These are phyloP conservation scores for Cucurbita ficifolia DNA, from an alignment of 306 rosid species.

Conservation along the genomic window DNA sequence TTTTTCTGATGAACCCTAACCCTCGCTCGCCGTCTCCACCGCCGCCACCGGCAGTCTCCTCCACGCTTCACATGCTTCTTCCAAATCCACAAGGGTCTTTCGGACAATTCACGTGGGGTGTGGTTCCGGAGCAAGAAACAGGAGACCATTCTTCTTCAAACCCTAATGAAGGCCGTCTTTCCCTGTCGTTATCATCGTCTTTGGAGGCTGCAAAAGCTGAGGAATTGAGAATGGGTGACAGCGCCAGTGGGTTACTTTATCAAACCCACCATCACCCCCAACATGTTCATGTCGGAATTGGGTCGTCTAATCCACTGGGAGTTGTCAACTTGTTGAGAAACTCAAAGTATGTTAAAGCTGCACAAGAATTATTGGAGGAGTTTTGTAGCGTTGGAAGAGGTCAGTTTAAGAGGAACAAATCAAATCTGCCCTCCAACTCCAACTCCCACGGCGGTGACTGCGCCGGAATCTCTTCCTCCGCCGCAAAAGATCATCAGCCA, in stretches of 20 bases:
- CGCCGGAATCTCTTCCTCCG: not conserved
- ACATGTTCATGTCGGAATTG: constrained; percentile 1
- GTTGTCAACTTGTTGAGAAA: constrained; percentile 10
- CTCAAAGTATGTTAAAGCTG: constrained; percentile 8
- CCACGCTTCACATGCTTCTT: constrained; percentile 20
- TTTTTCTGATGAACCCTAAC: constrained; percentile 76
- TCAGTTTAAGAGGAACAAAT: not conserved
- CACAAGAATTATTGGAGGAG: constrained; percentile 12
- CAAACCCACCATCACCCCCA: not conserved
- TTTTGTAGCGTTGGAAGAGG: constrained; percentile 17
- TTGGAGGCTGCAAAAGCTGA: constrained; percentile 8
- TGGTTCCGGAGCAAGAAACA: not conserved
- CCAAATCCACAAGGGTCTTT: constrained; percentile 6
- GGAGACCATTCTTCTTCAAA: not conserved
- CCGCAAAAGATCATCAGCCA: constrained; percentile 1
- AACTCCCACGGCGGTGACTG: not conserved
- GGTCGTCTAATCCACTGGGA: not conserved
- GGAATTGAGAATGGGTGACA: constrained; percentile 7
- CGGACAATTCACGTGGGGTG: constrained; percentile 12
- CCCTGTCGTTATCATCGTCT: constrained; percentile 8
- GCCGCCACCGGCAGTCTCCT: constrained; percentile 19
- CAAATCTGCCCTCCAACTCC: not conserved
- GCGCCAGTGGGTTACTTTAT: not conserved
- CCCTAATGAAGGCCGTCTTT: constrained; percentile 2
- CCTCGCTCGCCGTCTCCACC: constrained; percentile 62